Evolutionary conservation across 2,329 filamentous ascomycete species (phyloP), one percentile per base, ranked within the genome.

Genomic region (Microdochium paspali): DNA sequence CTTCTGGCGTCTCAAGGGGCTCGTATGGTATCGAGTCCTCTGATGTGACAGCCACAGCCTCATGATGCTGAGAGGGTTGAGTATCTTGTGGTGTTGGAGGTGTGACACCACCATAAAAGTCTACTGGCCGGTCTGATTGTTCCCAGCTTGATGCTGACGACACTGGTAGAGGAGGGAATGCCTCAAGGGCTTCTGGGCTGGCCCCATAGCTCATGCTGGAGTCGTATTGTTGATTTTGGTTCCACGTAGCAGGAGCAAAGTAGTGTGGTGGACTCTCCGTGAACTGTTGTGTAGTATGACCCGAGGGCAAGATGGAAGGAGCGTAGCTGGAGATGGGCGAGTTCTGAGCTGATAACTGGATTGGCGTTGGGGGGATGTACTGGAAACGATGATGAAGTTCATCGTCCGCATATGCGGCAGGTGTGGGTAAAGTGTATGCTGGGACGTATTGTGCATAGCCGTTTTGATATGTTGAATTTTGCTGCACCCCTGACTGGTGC

Each of bases 41-140:
- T 10, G 73, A 62, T 26, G 72, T 61, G 10, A 72, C 60, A 20
- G 61, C 59, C 13, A 40, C 20, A 18, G 72, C 66, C 45, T 73
- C 68, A 2, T 69, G 60, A 43, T 76, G 69, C 52, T 79, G 74
- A 3, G 69, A 64, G 4, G 72, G 70, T 2, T 79, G 66, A 46
- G 80, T 78, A 44, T 77, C 72, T 48, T 82, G 76, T 0, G 79
- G 76, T 0, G 80, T 83, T 0, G 79, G 78, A 1, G 79, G 79
- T 6, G 77, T 72, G 0, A 74, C 76, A 48, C 65, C 61, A 40
- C 56, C 62, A 51, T 66, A 63, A 50, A 72, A 73, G 39, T 66
- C 70, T 44, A 5, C 23, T 25, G 5, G 71, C 67, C 45, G 66
- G 56, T 18, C 69, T 61, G 49, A 73, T 74, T 9, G 63, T 57